Conservation (phyloP, 352 stramenopile species). For the Phytopythium helicoides region DNA sequence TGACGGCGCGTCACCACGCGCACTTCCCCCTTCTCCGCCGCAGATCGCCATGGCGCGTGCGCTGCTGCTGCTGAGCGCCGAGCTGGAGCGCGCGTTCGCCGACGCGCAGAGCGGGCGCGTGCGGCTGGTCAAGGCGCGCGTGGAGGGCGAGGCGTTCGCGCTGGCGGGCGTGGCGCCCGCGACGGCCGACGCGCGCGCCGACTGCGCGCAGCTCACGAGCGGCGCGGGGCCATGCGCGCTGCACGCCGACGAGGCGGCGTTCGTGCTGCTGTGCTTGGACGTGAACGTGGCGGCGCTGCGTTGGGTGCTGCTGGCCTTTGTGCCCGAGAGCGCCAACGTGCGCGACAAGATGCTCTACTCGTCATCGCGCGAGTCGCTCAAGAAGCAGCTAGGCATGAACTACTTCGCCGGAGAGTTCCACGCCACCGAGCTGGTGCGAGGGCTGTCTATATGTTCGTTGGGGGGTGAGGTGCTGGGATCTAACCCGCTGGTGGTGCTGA, state of each 20-base stretch:
- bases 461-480: too few relatives aligned
- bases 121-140: conserved; percentile 66
- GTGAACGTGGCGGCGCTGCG: conserved; percentile 65
- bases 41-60: conserved; percentile 51
- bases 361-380: conserved; percentile 87
- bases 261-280: conserved; percentile 77
- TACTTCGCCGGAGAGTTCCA: conserved; percentile 91
- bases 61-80: conserved; percentile 50
- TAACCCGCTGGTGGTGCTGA: too few relatives aligned
- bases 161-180: conserved; percentile 37
- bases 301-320: conserved; percentile 81
- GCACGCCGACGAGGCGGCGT: conserved; percentile 43
- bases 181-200: conserved; percentile 33
- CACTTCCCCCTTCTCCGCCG: too few relatives aligned
- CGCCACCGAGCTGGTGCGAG: conserved; percentile 64
- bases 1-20: too few relatives aligned
- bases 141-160: conserved; percentile 65
- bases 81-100: conserved; percentile 69
- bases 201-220: conserved; percentile 32
- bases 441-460: neutral
- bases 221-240: conserved; percentile 13
- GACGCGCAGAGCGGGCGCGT: conserved; percentile 66
- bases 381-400: conserved; percentile 88
- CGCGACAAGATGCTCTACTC: conserved; percentile 92
- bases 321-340: conserved; percentile 72